These are phyloP conservation scores for Cordyceps fumosorosea DNA, from an alignment of 2,329 filamentous ascomycete genomes.

Conservation along the genomic window DNA sequence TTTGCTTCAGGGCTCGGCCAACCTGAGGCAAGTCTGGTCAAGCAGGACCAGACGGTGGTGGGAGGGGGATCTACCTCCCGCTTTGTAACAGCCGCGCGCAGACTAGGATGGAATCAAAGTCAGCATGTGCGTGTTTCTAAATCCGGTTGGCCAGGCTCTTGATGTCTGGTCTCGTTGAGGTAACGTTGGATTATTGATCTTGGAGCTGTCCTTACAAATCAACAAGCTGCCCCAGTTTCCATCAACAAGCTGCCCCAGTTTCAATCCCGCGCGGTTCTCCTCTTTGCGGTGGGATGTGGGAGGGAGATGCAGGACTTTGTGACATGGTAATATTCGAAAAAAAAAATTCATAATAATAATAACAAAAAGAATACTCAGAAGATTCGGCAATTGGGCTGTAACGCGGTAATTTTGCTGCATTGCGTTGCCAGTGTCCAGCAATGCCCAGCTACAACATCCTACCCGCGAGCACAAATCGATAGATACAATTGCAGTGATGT, in stretches of 20 bases:
- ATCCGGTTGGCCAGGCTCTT: not conserved
- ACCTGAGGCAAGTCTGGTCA: too few relatives aligned
- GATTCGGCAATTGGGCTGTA: not conserved
- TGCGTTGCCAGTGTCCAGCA: not conserved
- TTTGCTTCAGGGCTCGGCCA: too few relatives aligned
- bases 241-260: not conserved
- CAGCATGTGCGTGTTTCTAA: not conserved
- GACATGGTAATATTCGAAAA: too few relatives aligned
- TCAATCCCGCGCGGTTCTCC: not conserved
- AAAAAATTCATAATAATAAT: too few relatives aligned
- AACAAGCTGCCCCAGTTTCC: not conserved
- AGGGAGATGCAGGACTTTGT: not conserved
- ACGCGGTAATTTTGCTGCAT: too few relatives aligned
- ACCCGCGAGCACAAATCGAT: too few relatives aligned
- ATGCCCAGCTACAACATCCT: too few relatives aligned
- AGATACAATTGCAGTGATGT: too few relatives aligned
- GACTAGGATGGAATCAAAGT: not conserved
- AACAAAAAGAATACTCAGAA: not conserved
- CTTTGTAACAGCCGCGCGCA: not conserved
- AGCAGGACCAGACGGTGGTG: not conserved
- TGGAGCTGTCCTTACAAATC: conserved; percentile 5
- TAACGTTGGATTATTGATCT: conserved; percentile 3
- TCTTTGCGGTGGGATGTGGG: not conserved
- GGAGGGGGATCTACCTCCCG: not conserved
- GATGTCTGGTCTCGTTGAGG: too few relatives aligned